Conservation (phyloP, 768 basidiomycete genomes). For the Lactarius deliciosus region DNA sequence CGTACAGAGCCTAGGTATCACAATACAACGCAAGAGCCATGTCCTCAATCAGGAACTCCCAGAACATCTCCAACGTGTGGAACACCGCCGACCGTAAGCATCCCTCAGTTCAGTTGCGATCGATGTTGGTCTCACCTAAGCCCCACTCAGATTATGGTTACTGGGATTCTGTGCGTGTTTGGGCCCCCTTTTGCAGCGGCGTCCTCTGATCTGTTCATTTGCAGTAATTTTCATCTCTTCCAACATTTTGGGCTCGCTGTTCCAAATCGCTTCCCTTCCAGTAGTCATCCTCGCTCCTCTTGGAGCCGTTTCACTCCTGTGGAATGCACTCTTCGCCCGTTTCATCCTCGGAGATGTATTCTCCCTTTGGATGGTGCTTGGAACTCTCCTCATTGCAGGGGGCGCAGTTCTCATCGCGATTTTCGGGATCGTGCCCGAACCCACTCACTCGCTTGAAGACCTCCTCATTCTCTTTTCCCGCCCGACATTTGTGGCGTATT, state of each 20-base stretch:
- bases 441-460: conserved; percentile 82
- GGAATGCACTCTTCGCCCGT: conserved; percentile 91
- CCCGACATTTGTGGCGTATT: conserved; percentile 78
- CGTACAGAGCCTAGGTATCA: conserved; percentile 87
- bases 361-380: conserved; percentile 81
- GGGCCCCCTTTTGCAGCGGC: conserved; percentile 11
- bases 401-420: conserved; percentile 88
- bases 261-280: conserved; percentile 91
- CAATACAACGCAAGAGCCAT: conserved; percentile 93
- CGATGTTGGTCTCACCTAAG: conserved; percentile 6
- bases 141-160: conserved; percentile 69
- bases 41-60: conserved; percentile 76
- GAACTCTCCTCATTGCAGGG: conserved; percentile 82
- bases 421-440: conserved; percentile 90
- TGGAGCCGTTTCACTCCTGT: conserved; percentile 88
- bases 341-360: conserved; percentile 83
- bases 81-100: conserved; percentile 77
- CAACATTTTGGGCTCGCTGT: conserved; percentile 83
- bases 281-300: conserved; percentile 94
- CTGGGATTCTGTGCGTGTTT: conserved; percentile 62
- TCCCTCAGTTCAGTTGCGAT: conserved; percentile 20
- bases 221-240: conserved; percentile 78
- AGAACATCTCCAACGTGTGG: conserved; percentile 57
- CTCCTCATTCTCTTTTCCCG: conserved; percentile 73
- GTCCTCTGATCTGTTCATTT: conserved; percentile 2